These are phyloP conservation scores for Mycena venus DNA, from an alignment of 768 basidiomycete genomes.

Conservation along the genomic window DNA sequence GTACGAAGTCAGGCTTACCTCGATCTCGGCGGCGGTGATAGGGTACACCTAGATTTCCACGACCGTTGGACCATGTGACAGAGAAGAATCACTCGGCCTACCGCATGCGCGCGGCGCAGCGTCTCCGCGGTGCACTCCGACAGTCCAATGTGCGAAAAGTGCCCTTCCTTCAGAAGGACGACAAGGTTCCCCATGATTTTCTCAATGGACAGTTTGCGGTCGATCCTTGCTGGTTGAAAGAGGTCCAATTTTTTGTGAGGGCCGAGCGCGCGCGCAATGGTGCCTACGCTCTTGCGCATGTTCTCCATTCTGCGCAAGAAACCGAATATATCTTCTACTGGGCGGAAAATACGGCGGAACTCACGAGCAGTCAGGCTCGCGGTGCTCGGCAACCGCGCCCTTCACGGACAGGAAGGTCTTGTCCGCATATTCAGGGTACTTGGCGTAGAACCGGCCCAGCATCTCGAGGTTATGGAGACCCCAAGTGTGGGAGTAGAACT, in stretches of 20 bases:
- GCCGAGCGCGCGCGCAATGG: slow-evolving; percentile 58
- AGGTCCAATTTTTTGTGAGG: slow-evolving; percentile 72
- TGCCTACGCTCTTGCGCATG: slow-evolving; percentile 54
- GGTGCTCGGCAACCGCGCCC: slow-evolving; percentile 19
- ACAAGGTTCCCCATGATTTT: slow-evolving; percentile 56
- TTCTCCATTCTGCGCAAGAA: slow-evolving; percentile 13
- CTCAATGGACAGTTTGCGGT: slow-evolving; percentile 59
- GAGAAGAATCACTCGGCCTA: background rate
- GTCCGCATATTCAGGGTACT: slow-evolving; percentile 50
- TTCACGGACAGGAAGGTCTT: slow-evolving; percentile 52
- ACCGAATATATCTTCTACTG: too few species aligned
- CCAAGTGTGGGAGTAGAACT: slow-evolving; percentile 15
- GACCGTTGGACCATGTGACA: background rate
- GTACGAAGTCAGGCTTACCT: slow-evolving; percentile 73
- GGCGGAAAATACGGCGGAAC: background rate
- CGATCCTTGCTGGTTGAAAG: slow-evolving; percentile 66
- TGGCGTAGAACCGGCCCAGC: slow-evolving; percentile 61
- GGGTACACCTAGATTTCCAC: slow-evolving; percentile 55
- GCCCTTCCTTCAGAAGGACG: slow-evolving; percentile 65
- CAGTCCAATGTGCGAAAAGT: slow-evolving; percentile 52
- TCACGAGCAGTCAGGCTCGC: slow-evolving; percentile 23
- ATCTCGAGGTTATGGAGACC: slow-evolving; percentile 51
- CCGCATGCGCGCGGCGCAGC: slow-evolving; percentile 51
- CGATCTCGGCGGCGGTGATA: slow-evolving; percentile 74
- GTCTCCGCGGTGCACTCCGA: slow-evolving; percentile 66